Evolutionary conservation across 208 protist genomes (phyloP).

Genomic region (Endotrypanum monterogeii): DNA sequence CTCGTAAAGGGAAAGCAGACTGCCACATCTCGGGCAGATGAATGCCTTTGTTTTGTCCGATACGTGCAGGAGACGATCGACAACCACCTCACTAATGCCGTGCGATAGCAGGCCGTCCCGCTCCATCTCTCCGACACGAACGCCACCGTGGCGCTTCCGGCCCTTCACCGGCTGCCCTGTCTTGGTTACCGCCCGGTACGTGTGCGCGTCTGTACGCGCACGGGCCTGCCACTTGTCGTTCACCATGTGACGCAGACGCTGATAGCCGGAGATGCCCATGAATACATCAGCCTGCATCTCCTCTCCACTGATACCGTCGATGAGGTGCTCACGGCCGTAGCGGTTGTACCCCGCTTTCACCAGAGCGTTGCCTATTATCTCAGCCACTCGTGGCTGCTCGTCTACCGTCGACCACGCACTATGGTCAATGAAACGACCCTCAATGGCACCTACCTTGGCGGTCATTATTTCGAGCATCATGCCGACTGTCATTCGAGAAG

Average conservation of each 20-base stretch:
- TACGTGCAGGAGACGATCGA: slow-evolving; percentile 97
- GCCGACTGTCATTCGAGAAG: slow-evolving; percentile 99
- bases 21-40: slow-evolving; percentile 78
- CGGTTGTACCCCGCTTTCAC: slow-evolving; percentile 95
- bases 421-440: slow-evolving; percentile 97
- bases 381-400: slow-evolving; percentile 61
- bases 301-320: slow-evolving; percentile 95
- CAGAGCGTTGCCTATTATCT: slow-evolving; percentile 97
- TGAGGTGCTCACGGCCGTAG: slow-evolving; percentile 96
- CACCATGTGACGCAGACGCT: slow-evolving; percentile 99
- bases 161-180: slow-evolving; percentile 99
- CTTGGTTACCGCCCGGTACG: slow-evolving; percentile 94
- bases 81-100: slow-evolving; percentile 97
- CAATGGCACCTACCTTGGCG: slow-evolving; percentile 94
- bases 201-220: slow-evolving; percentile 83
- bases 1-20: slow-evolving; percentile 89
- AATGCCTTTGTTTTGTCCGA: slow-evolving; percentile 91
- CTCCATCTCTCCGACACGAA: slow-evolving; percentile 99
- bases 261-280: slow-evolving; percentile 99
- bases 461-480: slow-evolving; percentile 99
- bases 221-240: slow-evolving; percentile 99
- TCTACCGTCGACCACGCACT: slow-evolving; percentile 92
- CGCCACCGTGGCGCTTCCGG: slow-evolving; percentile 96
- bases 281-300: slow-evolving; percentile 98
- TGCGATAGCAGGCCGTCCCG: slow-evolving; percentile 99